Evolutionary conservation across 441 rosid species (phyloP).

Genomic region (Corymbia calophylla): DNA sequence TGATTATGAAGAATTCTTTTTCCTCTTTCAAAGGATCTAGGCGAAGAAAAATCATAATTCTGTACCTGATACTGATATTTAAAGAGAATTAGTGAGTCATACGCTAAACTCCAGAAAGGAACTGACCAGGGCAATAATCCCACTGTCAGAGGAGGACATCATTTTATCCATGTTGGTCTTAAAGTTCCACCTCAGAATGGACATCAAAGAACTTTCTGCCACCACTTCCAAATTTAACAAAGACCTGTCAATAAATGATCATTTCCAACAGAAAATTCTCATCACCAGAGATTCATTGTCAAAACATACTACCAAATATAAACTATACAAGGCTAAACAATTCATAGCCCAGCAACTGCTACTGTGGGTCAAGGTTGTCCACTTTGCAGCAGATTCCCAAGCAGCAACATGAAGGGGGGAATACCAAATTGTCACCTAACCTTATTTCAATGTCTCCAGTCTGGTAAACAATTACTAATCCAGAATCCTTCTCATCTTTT

Average conservation of each 20-base stretch:
- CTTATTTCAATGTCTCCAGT: slow-evolving; percentile 79
- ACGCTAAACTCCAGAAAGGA: slow-evolving; percentile 3
- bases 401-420: not conserved
- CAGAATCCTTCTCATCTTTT: slow-evolving; percentile 45
- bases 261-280: not conserved
- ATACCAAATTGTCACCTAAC: slow-evolving; percentile 20
- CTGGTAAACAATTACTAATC: slow-evolving; percentile 57
- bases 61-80: not conserved
- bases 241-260: slow-evolving; percentile 36
- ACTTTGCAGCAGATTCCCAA: not conserved
- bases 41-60: not conserved
- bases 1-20: not conserved
- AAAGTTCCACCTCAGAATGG: slow-evolving; percentile 75
- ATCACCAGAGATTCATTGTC: not conserved
- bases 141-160: slow-evolving; percentile 45
- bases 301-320: not conserved
- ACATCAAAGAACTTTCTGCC: slow-evolving; percentile 57
- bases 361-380: not conserved
- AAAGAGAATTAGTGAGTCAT: not conserved
- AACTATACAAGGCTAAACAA: slow-evolving; percentile 1
- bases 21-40: not conserved
- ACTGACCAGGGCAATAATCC: slow-evolving; percentile 59
- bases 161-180: slow-evolving; percentile 70
- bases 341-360: slow-evolving; percentile 1
- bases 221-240: slow-evolving; percentile 60